Evolutionary conservation across 805 yeast species (phyloP).

Genomic region (Wickerhamomyces silvicola): DNA sequence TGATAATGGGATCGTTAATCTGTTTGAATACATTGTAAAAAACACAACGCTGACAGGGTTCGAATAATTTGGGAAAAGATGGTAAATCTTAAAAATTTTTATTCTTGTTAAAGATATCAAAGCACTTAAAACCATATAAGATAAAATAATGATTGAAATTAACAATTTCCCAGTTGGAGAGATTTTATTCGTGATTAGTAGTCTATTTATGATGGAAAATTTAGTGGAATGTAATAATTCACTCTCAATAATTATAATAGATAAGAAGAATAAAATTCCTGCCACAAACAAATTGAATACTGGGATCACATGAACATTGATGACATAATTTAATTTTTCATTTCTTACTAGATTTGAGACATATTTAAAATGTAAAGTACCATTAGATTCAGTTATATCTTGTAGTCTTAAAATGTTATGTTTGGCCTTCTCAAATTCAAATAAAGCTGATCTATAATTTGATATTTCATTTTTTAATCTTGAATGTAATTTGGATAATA

Average conservation of each 20-base stretch:
- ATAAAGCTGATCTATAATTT: slow-evolving; percentile 45
- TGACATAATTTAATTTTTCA: slow-evolving; percentile 36
- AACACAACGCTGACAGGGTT: slow-evolving; percentile 72
- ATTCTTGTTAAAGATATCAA: slow-evolving; percentile 60
- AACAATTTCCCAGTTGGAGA: slow-evolving; percentile 28
- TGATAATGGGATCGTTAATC: slow-evolving; percentile 75
- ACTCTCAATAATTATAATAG: slow-evolving; percentile 59
- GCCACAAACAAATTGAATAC: slow-evolving; percentile 37
- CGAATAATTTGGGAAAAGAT: slow-evolving; percentile 61
- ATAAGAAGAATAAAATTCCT: slow-evolving; percentile 32
- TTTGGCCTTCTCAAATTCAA: slow-evolving; percentile 49
- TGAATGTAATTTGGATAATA: slow-evolving; percentile 45
- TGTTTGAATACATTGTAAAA: slow-evolving; percentile 73
- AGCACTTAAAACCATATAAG: slow-evolving; percentile 66
- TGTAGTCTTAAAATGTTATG: slow-evolving; percentile 45
- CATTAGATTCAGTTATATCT: slow-evolving; percentile 45
- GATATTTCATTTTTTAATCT: slow-evolving; percentile 46
- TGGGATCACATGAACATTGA: slow-evolving; percentile 42
- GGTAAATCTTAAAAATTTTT: slow-evolving; percentile 69
- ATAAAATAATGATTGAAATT: slow-evolving; percentile 36
- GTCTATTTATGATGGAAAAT: slow-evolving; percentile 51
- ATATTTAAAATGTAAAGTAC: slow-evolving; percentile 26
- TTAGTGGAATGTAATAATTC: slow-evolving; percentile 68
- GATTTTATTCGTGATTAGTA: slow-evolving; percentile 29
- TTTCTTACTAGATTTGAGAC: slow-evolving; percentile 24